A percentile compares a stretch with the other conserved stretches of the same genome.
These are phyloP conservation scores for Candida glaebosa DNA, from an alignment of 805 yeast species.

Conservation along the genomic window DNA sequence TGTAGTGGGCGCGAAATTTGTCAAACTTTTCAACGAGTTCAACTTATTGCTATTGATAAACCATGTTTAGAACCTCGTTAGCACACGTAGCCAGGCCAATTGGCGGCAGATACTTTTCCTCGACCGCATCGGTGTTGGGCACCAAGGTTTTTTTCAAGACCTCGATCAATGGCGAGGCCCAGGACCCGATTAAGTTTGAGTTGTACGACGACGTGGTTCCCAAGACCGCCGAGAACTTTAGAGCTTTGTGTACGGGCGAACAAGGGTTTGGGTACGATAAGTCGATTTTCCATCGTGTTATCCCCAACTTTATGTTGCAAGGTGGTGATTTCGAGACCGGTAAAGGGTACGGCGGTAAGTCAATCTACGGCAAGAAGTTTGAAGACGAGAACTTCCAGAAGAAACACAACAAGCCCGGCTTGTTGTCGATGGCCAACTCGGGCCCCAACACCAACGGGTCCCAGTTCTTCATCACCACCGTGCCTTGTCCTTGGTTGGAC, in stretches of 20 bases:
- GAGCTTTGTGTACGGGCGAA: slow-evolving; percentile 74
- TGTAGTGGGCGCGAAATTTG: too few species aligned
- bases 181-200: slow-evolving; percentile 36
- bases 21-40: too few species aligned
- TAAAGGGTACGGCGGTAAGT: slow-evolving; percentile 45
- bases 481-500: slow-evolving; percentile 73
- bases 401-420: slow-evolving; percentile 76
- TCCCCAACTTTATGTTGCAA: slow-evolving; percentile 47
- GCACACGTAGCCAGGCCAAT: slow-evolving; percentile 15
- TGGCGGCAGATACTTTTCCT: slow-evolving; percentile 48
- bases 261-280: slow-evolving; percentile 44
- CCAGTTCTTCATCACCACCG: slow-evolving; percentile 90
- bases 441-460: slow-evolving; percentile 99
- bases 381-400: slow-evolving; percentile 71
- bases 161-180: slow-evolving; percentile 50
- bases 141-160: slow-evolving; percentile 58
- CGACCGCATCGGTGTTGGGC: slow-evolving; percentile 42
- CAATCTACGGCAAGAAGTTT: slow-evolving; percentile 66
- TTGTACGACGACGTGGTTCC: slow-evolving; percentile 89
- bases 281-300: slow-evolving; percentile 46
- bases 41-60: too few species aligned
- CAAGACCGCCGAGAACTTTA: slow-evolving; percentile 94
- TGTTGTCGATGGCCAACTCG: slow-evolving; percentile 95
- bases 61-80: slow-evolving; percentile 21
- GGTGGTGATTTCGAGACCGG: slow-evolving; percentile 49